Base-by-base conservation (phyloP, 257 asterid species). In the Vinca minor region DNA sequence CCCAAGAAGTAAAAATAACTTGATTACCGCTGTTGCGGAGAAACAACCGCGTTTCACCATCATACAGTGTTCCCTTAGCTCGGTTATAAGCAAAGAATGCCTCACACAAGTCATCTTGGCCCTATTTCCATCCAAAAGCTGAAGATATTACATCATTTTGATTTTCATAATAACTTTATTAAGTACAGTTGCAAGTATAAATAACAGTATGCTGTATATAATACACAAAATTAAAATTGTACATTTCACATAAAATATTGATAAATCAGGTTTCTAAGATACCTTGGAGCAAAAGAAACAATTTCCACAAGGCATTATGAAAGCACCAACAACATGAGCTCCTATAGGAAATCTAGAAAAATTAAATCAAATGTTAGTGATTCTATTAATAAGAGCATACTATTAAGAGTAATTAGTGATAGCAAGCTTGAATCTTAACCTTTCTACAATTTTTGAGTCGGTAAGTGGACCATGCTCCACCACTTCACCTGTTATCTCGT, bases 261-360 rank as follows among this genome's bases (percentile, higher is more conserved):
- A 49, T 8, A 18, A n/a, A 44, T 45, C 8, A 41, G 7, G 4
- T 59, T 11, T 8, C 45, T 32, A 45, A 34, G 29, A 67, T 58
- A 77, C 98, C 98, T 82, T 89, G 21, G 96, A 83, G 80, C 98
- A 92, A 85, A 67, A 92, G 82, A 80, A 76, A 81, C 98, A 92
- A 84, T 78, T 84, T 69, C 98, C 98, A 53, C 98, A 92, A 44
- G 98, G 98, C 98, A 92, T 89, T 84, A 92, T 92, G 65, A 92
- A 92, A 69, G 98, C 98, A 68, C 98, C 98, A 69, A 89, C 85
- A 63, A 89, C 96, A 57, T 76, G 87, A 55, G 95, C 82, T 68
- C 98, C 98, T 48, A 92, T 58, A 6, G 96, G 96, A 63, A 81
- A 73, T 72, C 98, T 92, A 81, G 42, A 52, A 23, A 66, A 61